These are phyloP conservation scores for Carex arenaria DNA, from an alignment of 202 grass and related monocot genomes.

Conservation along the genomic window DNA sequence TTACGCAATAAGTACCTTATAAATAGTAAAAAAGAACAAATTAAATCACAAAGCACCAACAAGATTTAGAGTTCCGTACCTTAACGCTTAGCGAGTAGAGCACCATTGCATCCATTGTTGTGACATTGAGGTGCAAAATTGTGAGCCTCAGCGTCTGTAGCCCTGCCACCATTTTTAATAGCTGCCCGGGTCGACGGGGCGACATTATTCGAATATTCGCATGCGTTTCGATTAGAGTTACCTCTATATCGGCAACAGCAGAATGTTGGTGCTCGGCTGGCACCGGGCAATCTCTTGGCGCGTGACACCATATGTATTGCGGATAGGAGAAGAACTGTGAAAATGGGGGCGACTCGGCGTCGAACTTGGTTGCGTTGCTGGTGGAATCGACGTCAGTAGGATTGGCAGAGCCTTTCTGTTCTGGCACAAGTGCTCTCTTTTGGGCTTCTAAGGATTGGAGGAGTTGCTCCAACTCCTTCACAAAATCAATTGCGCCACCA, in stretches of 20 bases:
- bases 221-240: constrained; percentile 70
- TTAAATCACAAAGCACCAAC: neutral
- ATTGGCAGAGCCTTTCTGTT: neutral
- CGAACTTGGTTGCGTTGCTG: constrained; percentile 16
- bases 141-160: constrained; percentile 53
- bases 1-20: neutral
- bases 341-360: constrained; percentile 38
- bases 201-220: constrained; percentile 56
- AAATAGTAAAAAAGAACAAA: neutral
- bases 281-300: constrained; percentile 6
- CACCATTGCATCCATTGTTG: constrained; percentile 37
- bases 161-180: constrained; percentile 57
- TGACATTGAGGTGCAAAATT: constrained; percentile 80
- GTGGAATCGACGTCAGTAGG: neutral
- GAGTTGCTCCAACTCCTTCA: constrained; percentile 86
- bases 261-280: constrained; percentile 24
- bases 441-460: constrained; percentile 78
- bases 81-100: constrained; percentile 86
- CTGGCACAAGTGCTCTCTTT: constrained; percentile 40
- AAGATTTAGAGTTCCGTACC: constrained; percentile 29
- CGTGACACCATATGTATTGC: constrained; percentile 57
- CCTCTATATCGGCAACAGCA: constrained; percentile 69
- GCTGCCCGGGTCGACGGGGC: constrained; percentile 45
- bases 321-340: constrained; percentile 83
- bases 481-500: constrained; percentile 91